Evolutionary conservation across 1,284 basidiomycete genomes (phyloP), one percentile per base, ranked within the genome.

Genomic region (Moniliophthora roreri): DNA sequence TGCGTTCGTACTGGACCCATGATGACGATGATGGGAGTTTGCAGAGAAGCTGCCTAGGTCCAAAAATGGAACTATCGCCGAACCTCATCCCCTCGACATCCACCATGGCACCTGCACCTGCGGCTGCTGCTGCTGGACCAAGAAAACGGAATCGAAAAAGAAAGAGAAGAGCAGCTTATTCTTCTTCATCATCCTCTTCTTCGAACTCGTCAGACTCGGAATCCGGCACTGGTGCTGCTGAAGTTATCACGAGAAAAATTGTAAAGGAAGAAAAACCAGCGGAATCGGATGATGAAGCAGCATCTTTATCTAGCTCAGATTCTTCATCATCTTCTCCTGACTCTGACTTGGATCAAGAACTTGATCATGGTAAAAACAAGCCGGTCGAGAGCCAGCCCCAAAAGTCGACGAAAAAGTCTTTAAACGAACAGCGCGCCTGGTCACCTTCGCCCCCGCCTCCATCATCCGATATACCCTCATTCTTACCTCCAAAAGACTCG

Each of bases 401-500:
- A 13, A 39, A 39, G 28, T 23, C 28, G 34, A 28, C 48, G 18
- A 47, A 48, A 24, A 49, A 44, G 53, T 47, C n/a, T n/a, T n/a
- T 10, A 50, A 42, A n/a, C 32, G 52, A 32, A 24, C 55, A 26
- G 40, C 28, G n/a, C 36, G 59, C 63, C 53, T 62, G 55, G 53
- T 76, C 69, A 23, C 75, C 72, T 2, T 82, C 82, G 0, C 81
- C 80, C 2, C 78, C 82, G n/a, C 83, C 82, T 4, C 73, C 76
- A 20, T 75, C 75, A 1, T 61, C 72, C 0, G 62, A 72, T 9
- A 69, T 85, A 10, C 80, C 80, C 0, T 71, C 82, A 1, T 87
- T 87, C 60, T 62, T 85, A 4, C 64, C 74, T 0, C 51, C 63
- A 9, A 54, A 60, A 7, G 62, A 63, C 3, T 56, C 62, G 11